Evolutionary conservation across 805 yeast genomes (phyloP), one percentile per base, ranked within the genome.

Genomic region (Kuraishia floccosa): DNA sequence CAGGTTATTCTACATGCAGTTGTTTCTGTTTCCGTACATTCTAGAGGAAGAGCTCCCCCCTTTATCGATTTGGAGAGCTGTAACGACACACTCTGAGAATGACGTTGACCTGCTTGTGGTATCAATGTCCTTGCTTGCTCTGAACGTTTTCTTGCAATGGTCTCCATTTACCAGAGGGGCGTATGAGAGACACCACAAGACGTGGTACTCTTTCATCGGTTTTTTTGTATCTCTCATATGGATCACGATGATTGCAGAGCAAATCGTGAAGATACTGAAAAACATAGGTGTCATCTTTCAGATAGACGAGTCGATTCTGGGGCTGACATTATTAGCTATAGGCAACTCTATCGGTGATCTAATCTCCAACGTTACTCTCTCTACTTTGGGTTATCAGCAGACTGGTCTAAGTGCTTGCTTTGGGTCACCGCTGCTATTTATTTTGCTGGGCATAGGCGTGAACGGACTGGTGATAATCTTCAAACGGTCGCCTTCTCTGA

Each of bases 281-380:
- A 65, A 66, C 38, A 40, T 61, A 20, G 76, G 72, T 1, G 35
- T 57, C 5, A 50, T 69, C 16, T 56, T 65, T 44, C 38, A 46
- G 14, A 52, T 70, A 4, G 53, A 61, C 11, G 75, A 70, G 36
- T 65, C 68, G 19, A 34, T 66, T 9, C 43, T 70, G 30, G 76
- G 76, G 2, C 45, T 68, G 18, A 48, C 71, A 2, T 50, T 68
- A 2, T 56, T 70, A 34, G 60, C 75, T 3, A 39, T 68, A 17
- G 66, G 70, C 21, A 70, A 69, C 37, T 68, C 72, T 4, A 49
- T 68, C 21, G 72, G 71, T 17, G 76, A 70, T 39, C 45, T 69
- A 23, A 55, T 69, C 19, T 62, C 72, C n/a, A 68, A 70, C 37
- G 42, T 58, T 3, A 63, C 74, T 6, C 46, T 70, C 10, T 43